Evolutionary conservation across 2,329 filamentous ascomycete genomes (phyloP).

Genomic region (Zymoseptoria brevis): DNA sequence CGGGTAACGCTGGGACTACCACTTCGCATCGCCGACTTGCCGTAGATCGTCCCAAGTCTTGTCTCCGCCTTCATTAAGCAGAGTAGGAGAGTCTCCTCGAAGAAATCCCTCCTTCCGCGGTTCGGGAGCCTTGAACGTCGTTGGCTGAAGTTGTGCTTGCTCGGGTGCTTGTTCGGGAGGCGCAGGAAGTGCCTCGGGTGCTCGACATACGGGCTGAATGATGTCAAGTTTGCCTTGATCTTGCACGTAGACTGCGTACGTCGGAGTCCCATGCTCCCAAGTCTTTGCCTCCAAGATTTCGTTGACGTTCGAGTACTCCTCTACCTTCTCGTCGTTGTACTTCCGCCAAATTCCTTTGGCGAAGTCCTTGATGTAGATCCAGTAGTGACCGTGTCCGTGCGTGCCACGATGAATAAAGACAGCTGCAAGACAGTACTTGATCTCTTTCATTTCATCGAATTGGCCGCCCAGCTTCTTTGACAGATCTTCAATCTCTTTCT

Average conservation of each 20-base stretch:
- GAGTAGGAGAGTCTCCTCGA: neutral
- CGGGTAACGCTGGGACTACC: neutral
- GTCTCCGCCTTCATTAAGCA: neutral
- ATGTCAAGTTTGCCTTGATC: conserved; percentile 54
- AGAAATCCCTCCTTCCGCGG: neutral
- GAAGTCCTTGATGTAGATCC: conserved; percentile 94
- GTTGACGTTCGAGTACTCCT: conserved; percentile 46
- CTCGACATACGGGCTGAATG: conserved; percentile 39
- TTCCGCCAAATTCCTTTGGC: conserved; percentile 73
- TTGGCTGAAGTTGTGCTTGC: neutral
- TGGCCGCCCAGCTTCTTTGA: conserved; percentile 46
- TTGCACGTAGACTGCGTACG: conserved; percentile 75
- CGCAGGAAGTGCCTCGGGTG: conserved; percentile 15
- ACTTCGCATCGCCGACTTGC: neutral
- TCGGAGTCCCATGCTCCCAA: conserved; percentile 62
- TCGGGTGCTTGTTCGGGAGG: conserved; percentile 2
- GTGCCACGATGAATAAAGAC: conserved; percentile 84
- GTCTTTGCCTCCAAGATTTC: conserved; percentile 63
- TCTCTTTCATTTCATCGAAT: conserved; percentile 55
- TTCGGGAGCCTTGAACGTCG: neutral
- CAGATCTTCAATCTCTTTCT: conserved; percentile 38
- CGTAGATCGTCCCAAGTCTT: conserved; percentile 2
- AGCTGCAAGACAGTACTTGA: conserved; percentile 77
- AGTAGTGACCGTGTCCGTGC: conserved; percentile 69
- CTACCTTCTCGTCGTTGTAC: conserved; percentile 85